phyloP scores from a whole-genome alignment of 164 flowering plant species.

The Hamamelis virginiana region DNA sequence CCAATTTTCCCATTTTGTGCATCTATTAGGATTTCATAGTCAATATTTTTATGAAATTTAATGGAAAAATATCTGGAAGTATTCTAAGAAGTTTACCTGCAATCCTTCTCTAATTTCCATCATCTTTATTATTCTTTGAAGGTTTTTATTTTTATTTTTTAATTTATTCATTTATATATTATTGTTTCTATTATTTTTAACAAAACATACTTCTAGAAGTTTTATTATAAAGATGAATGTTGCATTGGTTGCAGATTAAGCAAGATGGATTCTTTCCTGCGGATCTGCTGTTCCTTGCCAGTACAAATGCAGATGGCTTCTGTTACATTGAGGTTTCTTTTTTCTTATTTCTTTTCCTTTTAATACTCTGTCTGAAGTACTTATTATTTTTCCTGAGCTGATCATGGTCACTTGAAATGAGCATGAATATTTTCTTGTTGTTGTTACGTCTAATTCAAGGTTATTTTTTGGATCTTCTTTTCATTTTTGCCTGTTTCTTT shows the following conservation, averaged over 20 bases:
- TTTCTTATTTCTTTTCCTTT: not conserved
- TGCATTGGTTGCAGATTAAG: constrained; percentile 58
- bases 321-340: constrained; percentile 88
- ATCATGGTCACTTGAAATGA: too few relatives aligned
- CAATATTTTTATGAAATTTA: too few relatives aligned
- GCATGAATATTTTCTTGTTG: too few relatives aligned
- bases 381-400: too few relatives aligned
- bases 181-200: not conserved
- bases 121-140: too few relatives aligned
- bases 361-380: not conserved
- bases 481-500: not conserved
- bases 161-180: not conserved
- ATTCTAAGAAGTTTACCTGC: too few relatives aligned
- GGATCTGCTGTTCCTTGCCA: constrained; percentile 82
- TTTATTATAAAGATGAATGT: not conserved
- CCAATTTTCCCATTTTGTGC: too few relatives aligned
- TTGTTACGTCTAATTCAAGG: too few relatives aligned
- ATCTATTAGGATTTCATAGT: too few relatives aligned
- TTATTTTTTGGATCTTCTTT: not conserved
- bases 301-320: constrained; percentile 94
- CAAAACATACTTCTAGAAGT: not conserved
- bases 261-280: constrained; percentile 97
- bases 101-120: too few relatives aligned
- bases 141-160: too few relatives aligned
- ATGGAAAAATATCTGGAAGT: too few relatives aligned